These are phyloP conservation scores for Trichoderma brevicompactum DNA, from an alignment of 2,329 filamentous ascomycete genomes.

Conservation along the genomic window DNA sequence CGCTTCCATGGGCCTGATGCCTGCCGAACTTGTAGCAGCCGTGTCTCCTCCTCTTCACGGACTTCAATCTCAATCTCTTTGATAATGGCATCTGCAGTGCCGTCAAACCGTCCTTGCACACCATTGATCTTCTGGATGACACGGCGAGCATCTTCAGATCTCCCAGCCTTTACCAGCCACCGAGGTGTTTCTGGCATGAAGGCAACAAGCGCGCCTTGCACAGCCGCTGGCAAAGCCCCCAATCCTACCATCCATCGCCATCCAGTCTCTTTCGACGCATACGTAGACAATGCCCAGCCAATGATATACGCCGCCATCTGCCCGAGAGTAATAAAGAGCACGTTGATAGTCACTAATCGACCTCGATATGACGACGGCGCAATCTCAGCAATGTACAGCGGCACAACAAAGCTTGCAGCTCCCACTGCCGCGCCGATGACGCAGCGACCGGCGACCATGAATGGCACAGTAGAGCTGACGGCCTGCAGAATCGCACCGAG, in stretches of 20 bases:
- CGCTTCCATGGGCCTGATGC: conserved; percentile 40
- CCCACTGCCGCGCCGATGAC: conserved; percentile 76
- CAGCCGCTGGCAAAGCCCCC: conserved; percentile 73
- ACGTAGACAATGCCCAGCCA: conserved; percentile 73
- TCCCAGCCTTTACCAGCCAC: conserved; percentile 76
- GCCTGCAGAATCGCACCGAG: conserved; percentile 70
- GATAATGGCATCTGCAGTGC: conserved; percentile 63
- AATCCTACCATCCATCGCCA: conserved; percentile 95
- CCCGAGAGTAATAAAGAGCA: conserved; percentile 82
- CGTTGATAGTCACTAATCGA: conserved; percentile 78
- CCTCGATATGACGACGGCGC: conserved; percentile 78
- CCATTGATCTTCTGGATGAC: conserved; percentile 71
- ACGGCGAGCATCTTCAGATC: conserved; percentile 61
- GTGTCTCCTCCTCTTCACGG: conserved; percentile 65
- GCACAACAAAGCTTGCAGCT: conserved; percentile 79
- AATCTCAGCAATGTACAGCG: conserved; percentile 86
- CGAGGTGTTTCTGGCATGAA: conserved; percentile 87
- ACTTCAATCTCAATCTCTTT: conserved; percentile 75
- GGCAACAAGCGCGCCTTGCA: conserved; percentile 71
- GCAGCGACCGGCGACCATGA: conserved; percentile 70
- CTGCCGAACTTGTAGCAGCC: conserved; percentile 42
- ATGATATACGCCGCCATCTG: conserved; percentile 87
- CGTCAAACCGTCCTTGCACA: conserved; percentile 46
- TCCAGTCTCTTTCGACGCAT: conserved; percentile 57
- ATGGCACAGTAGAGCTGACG: conserved; percentile 56